These are phyloP conservation scores for Vicia villosa DNA, from an alignment of 306 rosid species.

Conservation along the genomic window DNA sequence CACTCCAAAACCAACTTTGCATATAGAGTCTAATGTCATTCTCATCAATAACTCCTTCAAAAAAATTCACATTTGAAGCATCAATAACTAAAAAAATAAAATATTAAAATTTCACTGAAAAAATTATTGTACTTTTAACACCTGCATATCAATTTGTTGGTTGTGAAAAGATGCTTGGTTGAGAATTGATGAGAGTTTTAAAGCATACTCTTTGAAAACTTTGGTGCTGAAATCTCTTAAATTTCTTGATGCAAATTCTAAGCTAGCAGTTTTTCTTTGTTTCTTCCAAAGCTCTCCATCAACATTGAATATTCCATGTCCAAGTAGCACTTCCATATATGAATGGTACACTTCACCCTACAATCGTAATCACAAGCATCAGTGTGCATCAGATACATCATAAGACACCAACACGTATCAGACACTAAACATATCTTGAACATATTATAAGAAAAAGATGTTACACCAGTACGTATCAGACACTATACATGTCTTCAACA, in stretches of 20 bases:
- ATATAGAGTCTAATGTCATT: conserved; percentile 93
- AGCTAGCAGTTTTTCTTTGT: conserved; percentile 90
- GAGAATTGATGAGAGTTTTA: conserved; percentile 69
- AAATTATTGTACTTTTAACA: conserved; percentile 9
- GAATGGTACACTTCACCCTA: conserved; percentile 89
- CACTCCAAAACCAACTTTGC: conserved; percentile 95
- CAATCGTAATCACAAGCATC: conserved; percentile 26
- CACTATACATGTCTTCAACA: background rate
- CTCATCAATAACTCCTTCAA: conserved; percentile 85
- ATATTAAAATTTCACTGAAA: background rate
- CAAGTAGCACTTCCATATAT: conserved; percentile 91
- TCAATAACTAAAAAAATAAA: conserved; percentile 3
- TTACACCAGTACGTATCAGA: conserved; percentile 29
- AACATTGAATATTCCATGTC: conserved; percentile 88
- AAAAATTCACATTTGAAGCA: background rate
- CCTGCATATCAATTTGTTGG: conserved; percentile 87
- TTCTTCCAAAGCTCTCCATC: conserved; percentile 92
- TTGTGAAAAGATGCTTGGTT: conserved; percentile 52
- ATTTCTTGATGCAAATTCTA: conserved; percentile 93
- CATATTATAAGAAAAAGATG: background rate
- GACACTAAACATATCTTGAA: background rate
- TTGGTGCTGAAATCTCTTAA: conserved; percentile 80
- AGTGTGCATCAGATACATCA: too few relatives aligned
- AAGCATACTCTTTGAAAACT: conserved; percentile 73
- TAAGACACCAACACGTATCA: background rate